A percentile compares a stretch with the other conserved stretches of the same genome.
Evolutionary conservation across 805 yeast genomes (phyloP).

Genomic region (Suhomyces xylopsoci): DNA sequence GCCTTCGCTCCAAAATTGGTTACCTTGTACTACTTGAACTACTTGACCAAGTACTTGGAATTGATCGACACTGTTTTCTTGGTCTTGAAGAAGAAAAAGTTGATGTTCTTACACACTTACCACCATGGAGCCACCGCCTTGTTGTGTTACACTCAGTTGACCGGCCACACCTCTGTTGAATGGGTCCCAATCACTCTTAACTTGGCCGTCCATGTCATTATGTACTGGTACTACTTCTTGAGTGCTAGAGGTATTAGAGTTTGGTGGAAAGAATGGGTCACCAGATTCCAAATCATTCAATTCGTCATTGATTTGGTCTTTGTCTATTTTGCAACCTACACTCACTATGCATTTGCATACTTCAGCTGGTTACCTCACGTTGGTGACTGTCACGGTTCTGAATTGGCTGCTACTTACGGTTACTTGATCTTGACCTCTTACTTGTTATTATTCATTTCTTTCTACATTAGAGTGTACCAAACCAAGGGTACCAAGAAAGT

Average conservation of each 20-base stretch:
- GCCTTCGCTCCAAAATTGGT: constrained; percentile 86
- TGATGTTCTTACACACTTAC: constrained; percentile 90
- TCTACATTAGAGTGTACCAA: constrained; percentile 85
- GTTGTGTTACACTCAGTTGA: constrained; percentile 87
- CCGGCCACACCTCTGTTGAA: constrained; percentile 85
- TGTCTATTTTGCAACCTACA: constrained; percentile 91
- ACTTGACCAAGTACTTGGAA: constrained; percentile 85
- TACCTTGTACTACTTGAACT: constrained; percentile 84
- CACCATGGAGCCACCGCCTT: constrained; percentile 98
- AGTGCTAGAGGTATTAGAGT: constrained; percentile 91
- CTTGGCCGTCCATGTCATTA: constrained; percentile 88
- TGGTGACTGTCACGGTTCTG: constrained; percentile 87
- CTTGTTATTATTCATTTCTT: constrained; percentile 84
- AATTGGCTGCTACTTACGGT: constrained; percentile 90
- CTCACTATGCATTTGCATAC: constrained; percentile 77
- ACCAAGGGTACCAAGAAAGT: constrained; percentile 29
- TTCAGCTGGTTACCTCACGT: constrained; percentile 62
- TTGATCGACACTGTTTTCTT: constrained; percentile 88
- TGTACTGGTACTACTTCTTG: constrained; percentile 97
- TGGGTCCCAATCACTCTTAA: constrained; percentile 94
- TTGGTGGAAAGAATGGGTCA: constrained; percentile 99
- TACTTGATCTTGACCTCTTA: constrained; percentile 84
- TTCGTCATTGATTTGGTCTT: constrained; percentile 84
- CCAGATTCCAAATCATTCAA: constrained; percentile 92
- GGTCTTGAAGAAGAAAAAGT: constrained; percentile 86